Conservation (phyloP, 176 grass and related monocot species). For the Cenchrus purpureus region DNA sequence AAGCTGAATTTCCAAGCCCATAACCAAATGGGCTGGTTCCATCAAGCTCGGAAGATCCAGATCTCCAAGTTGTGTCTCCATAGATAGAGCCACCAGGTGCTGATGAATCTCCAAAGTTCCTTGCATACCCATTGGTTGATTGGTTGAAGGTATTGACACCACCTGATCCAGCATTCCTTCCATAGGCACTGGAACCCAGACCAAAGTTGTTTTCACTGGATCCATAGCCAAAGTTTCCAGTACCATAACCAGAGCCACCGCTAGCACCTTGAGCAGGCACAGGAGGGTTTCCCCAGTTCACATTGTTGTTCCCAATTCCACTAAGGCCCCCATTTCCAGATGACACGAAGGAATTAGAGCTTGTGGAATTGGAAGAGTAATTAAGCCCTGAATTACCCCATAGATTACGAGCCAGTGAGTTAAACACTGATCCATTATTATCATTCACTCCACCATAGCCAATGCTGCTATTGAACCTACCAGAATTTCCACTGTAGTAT, state of each 20-base stretch:
- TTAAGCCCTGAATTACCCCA: conserved; percentile 70
- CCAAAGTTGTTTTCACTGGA: conserved; percentile 61
- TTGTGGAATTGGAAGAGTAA: conserved; percentile 68
- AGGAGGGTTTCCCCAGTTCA: conserved; percentile 85
- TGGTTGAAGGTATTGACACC: conserved; percentile 55
- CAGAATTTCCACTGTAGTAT: conserved; percentile 77
- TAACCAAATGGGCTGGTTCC: conserved; percentile 76
- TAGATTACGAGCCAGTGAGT: conserved; percentile 72
- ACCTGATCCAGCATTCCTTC: conserved; percentile 65
- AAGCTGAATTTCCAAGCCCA: conserved; percentile 61
- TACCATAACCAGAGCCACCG: conserved; percentile 48
- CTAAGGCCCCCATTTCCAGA: conserved; percentile 71
- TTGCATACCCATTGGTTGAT: conserved; percentile 73
- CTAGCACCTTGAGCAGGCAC: conserved; percentile 58
- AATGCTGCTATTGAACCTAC: conserved; percentile 68
- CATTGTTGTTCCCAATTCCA: conserved; percentile 69
- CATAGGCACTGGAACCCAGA: conserved; percentile 58
- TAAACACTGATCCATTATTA: conserved; percentile 62
- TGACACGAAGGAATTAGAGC: conserved; percentile 65
- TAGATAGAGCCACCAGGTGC: conserved; percentile 65
- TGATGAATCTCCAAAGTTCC: conserved; percentile 69
- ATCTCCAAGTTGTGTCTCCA: conserved; percentile 77
- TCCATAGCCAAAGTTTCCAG: conserved; percentile 72
- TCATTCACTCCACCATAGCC: conserved; percentile 65
- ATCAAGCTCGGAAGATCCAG: conserved; percentile 74